Percentiles rank a stretch among this genome's conserved stretches.
These are phyloP conservation scores for Colletotrichum noveboracense DNA, from an alignment of 2,329 filamentous ascomycete species.

Conservation along the genomic window DNA sequence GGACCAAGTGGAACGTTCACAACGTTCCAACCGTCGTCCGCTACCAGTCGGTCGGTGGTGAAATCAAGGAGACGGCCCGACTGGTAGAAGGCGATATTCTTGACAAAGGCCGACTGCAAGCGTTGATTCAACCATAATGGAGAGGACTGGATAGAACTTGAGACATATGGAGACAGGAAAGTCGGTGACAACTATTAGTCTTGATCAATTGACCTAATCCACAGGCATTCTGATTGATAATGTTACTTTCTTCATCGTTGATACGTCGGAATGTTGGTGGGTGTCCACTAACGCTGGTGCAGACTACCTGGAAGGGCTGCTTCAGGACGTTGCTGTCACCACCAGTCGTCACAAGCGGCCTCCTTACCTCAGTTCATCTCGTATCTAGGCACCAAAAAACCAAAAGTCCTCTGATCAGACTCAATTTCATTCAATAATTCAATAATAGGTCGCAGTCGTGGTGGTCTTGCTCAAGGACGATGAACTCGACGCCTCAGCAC, in stretches of 20 bases:
- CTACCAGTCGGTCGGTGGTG: constrained; percentile 34
- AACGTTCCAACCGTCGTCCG: constrained; percentile 39
- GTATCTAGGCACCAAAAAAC: background rate
- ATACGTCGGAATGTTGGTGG: rapidly evolving
- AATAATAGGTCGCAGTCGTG: rapidly evolving
- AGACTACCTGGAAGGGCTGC: background rate
- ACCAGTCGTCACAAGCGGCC: background rate
- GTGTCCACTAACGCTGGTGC: background rate
- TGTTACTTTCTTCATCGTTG: background rate
- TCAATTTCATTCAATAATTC: background rate
- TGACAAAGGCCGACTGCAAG: constrained; percentile 26
- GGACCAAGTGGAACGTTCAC: constrained; percentile 37
- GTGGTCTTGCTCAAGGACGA: background rate
- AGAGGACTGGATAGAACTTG: background rate
- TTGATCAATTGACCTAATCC: background rate
- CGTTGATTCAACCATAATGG: constrained; percentile 22
- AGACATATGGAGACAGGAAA: background rate
- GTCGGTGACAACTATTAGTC: rapidly evolving
- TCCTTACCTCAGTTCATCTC: background rate
- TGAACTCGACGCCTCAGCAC: background rate
- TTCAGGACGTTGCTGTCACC: background rate
- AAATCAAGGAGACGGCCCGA: constrained; percentile 33
- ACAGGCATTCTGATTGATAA: rapidly evolving
- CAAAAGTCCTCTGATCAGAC: rapidly evolving
- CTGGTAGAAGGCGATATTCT: constrained; percentile 27